Evolutionary conservation across 2,329 filamentous ascomycete genomes (phyloP).

Genomic region (Cordyceps sp.): DNA sequence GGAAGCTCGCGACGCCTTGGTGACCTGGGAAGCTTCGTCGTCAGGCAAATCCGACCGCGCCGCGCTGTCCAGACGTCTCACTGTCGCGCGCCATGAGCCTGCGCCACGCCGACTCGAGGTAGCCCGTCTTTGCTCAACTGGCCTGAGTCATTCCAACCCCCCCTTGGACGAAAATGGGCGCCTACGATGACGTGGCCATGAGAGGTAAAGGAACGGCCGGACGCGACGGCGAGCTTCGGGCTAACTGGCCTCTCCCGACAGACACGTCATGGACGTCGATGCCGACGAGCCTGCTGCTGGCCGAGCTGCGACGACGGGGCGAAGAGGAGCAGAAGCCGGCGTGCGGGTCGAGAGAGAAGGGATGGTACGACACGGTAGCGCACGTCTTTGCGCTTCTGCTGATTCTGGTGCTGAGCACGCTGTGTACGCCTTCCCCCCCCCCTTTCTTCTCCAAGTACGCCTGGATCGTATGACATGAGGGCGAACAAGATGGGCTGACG

Average conservation of each 20-base stretch:
- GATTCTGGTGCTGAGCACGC: slow-evolving; percentile 43
- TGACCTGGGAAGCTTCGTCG: too few species aligned
- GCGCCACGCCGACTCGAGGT: background rate
- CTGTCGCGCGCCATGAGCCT: background rate
- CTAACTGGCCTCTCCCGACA: slow-evolving; percentile 2
- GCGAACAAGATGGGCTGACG: background rate
- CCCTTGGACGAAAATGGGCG: slow-evolving; percentile 4
- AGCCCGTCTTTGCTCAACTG: too few species aligned
- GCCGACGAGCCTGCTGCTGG: slow-evolving; percentile 31
- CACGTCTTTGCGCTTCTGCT: slow-evolving; percentile 53
- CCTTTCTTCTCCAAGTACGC: too few species aligned
- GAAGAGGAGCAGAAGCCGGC: slow-evolving; percentile 24
- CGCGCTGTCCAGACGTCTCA: too few species aligned
- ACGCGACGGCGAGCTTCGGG: background rate
- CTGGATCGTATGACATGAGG: too few species aligned
- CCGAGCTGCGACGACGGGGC: slow-evolving; percentile 33
- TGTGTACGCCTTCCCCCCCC: slow-evolving; percentile 20
- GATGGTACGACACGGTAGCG: slow-evolving; percentile 46
- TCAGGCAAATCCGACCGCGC: too few species aligned
- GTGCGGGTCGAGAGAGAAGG: slow-evolving; percentile 34
- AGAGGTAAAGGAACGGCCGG: slow-evolving; percentile 3
- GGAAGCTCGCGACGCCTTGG: too few species aligned
- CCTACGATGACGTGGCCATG: slow-evolving; percentile 3
- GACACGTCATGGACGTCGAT: slow-evolving; percentile 28
- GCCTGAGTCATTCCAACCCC: background rate